These are phyloP conservation scores for Nitzschia inconspicua DNA, from an alignment of 108 stramenopile genomes.

Conservation along the genomic window DNA sequence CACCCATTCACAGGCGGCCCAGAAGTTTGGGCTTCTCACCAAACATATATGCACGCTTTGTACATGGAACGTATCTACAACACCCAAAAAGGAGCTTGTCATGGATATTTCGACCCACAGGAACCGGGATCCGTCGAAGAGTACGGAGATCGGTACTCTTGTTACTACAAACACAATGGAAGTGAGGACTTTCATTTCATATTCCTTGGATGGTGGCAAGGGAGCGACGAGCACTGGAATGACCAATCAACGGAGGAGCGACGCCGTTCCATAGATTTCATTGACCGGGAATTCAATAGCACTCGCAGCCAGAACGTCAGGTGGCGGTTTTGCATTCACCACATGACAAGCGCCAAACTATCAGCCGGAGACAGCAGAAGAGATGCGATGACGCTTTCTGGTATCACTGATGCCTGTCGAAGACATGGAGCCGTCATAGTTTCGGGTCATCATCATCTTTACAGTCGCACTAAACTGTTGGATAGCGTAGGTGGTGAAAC, in stretches of 20 bases:
- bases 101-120: constrained; percentile 3
- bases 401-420: constrained; percentile 11
- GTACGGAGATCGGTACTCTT: constrained; percentile 12
- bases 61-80: constrained; percentile 15
- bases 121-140: constrained; percentile 11
- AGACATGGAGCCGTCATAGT: constrained; percentile 5
- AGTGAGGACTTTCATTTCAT: constrained; percentile 7
- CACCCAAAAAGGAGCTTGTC: constrained; percentile 7
- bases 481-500: background rate
- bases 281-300: constrained; percentile 4
- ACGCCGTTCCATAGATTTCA: constrained; percentile 1
- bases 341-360: constrained; percentile 10
- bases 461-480: constrained; percentile 10
- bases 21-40: constrained; percentile 8
- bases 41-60: constrained; percentile 4
- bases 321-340: constrained; percentile 13
- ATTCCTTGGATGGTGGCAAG: constrained; percentile 14
- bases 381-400: background rate
- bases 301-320: constrained; percentile 6
- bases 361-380: background rate
- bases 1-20: background rate
- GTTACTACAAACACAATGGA: constrained; percentile 5
- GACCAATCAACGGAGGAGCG: background rate
- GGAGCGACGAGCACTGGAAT: constrained; percentile 4
- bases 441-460: constrained; percentile 4